Conservation (phyloP, 2,329 filamentous ascomycete species). For the Stagonosporopsis vannaccii region DNA sequence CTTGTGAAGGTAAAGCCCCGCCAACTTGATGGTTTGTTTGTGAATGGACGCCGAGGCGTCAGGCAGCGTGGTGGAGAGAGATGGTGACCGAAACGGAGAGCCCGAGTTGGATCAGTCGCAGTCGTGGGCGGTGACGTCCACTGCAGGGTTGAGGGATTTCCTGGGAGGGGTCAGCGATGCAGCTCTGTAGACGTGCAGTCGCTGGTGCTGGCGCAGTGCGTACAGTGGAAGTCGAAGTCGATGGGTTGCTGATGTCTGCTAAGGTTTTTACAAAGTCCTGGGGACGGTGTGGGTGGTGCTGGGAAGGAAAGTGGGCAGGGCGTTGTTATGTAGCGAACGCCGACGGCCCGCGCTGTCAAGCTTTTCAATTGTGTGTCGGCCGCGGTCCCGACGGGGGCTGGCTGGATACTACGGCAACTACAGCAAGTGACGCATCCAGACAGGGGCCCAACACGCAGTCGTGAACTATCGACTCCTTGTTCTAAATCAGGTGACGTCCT, state of each 20-base stretch:
- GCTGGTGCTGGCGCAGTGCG: slow-evolving; percentile 16
- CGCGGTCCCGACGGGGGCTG: neutral
- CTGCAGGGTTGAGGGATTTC: slow-evolving; percentile 23
- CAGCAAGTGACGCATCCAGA: slow-evolving; percentile 14
- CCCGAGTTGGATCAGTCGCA: slow-evolving; percentile 37
- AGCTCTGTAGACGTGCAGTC: slow-evolving; percentile 18
- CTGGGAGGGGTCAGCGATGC: slow-evolving; percentile 25
- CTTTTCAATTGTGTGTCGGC: slow-evolving; percentile 9
- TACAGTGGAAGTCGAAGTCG: neutral
- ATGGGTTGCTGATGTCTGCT: neutral
- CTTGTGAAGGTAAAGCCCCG: slow-evolving; percentile 76
- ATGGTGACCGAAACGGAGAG: slow-evolving; percentile 30
- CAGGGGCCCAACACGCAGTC: neutral
- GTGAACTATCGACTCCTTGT: neutral
- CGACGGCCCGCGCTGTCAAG: slow-evolving; percentile 9
- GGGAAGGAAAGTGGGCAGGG: slow-evolving; percentile 20
- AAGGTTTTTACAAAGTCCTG: slow-evolving; percentile 30
- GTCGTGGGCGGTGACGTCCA: slow-evolving; percentile 26
- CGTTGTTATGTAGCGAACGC: slow-evolving; percentile 22
- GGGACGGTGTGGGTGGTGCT: slow-evolving; percentile 35
- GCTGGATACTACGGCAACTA: slow-evolving; percentile 12
- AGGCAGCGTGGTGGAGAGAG: slow-evolving; percentile 25
- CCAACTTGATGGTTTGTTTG: slow-evolving; percentile 83
- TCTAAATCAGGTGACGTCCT: slow-evolving; percentile 7
- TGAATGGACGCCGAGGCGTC: slow-evolving; percentile 51